These are phyloP conservation scores for Dendryphion nanum DNA, from an alignment of 2,329 filamentous ascomycete species.

Conservation along the genomic window DNA sequence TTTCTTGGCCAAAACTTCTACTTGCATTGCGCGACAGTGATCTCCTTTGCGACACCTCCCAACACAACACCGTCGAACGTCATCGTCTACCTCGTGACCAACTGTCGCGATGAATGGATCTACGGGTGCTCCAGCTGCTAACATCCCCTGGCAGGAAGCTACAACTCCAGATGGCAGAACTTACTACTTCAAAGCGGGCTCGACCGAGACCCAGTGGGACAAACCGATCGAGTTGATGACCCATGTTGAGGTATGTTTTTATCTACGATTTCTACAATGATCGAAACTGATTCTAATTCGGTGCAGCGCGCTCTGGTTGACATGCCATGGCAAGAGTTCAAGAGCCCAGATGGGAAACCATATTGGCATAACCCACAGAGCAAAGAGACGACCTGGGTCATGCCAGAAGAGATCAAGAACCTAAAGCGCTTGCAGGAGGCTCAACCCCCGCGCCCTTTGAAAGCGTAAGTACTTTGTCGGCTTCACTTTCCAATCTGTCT, in stretches of 20 bases:
- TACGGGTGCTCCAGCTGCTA: conserved; percentile 50
- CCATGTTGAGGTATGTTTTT: conserved; percentile 65
- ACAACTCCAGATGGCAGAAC: conserved; percentile 76
- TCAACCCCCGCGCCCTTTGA: conserved; percentile 45
- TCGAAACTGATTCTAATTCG: conserved; percentile 4
- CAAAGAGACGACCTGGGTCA: conserved; percentile 91
- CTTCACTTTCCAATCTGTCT: conserved; percentile 25
- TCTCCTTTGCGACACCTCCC: background rate
- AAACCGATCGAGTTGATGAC: conserved; percentile 91
- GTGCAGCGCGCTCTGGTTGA: conserved; percentile 75
- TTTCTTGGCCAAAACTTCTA: conserved; percentile 5
- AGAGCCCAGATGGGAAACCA: conserved; percentile 78
- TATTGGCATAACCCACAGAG: conserved; percentile 95
- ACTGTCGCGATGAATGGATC: conserved; percentile 57
- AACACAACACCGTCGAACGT: conserved; percentile 2
- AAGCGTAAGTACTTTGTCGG: conserved; percentile 48
- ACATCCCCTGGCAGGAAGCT: conserved; percentile 73
- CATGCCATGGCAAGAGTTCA: conserved; percentile 92
- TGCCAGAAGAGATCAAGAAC: conserved; percentile 70
- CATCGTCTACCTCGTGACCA: conserved; percentile 1
- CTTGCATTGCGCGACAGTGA: background rate
- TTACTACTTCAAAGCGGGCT: conserved; percentile 88
- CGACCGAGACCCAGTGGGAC: conserved; percentile 88
- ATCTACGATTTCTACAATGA: background rate
- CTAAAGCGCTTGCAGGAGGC: conserved; percentile 70